Evolutionary conservation across 805 yeast genomes (phyloP).

Genomic region (Suhomyces sp.): DNA sequence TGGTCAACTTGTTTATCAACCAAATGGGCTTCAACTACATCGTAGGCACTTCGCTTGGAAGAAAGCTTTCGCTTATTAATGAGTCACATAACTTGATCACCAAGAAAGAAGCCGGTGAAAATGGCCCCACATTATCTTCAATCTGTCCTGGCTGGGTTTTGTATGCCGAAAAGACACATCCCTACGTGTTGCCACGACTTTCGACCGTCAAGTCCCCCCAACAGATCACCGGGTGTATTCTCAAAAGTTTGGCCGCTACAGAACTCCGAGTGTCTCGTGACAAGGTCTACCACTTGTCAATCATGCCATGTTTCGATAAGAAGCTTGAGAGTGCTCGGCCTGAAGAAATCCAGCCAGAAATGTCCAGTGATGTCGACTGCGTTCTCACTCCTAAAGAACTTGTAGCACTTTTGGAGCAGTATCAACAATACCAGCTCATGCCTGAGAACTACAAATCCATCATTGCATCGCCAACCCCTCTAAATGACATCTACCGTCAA

Average conservation of each 20-base stretch:
- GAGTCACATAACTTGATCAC: conserved; percentile 43
- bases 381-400: conserved; percentile 91
- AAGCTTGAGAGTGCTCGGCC: conserved; percentile 91
- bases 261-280: conserved; percentile 28
- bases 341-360: conserved; percentile 43
- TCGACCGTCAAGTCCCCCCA: conserved; percentile 86
- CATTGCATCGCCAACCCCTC: background rate
- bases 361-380: conserved; percentile 73
- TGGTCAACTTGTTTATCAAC: conserved; percentile 55
- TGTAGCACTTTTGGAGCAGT: conserved; percentile 62
- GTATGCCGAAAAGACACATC: conserved; percentile 94
- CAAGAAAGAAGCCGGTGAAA: conserved; percentile 29
- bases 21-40: conserved; percentile 67
- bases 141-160: conserved; percentile 96
- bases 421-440: conserved; percentile 20
- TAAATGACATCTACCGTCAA: conserved; percentile 21
- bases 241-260: conserved; percentile 52
- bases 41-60: conserved; percentile 82
- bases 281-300: conserved; percentile 70
- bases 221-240: conserved; percentile 80
- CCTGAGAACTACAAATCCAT: conserved; percentile 12
- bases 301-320: conserved; percentile 98
- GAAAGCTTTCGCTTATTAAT: conserved; percentile 57
- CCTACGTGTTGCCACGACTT: conserved; percentile 67
- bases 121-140: conserved; percentile 60